Conservation (phyloP, 176 grass and related monocot species). For the Cocos nucifera region DNA sequence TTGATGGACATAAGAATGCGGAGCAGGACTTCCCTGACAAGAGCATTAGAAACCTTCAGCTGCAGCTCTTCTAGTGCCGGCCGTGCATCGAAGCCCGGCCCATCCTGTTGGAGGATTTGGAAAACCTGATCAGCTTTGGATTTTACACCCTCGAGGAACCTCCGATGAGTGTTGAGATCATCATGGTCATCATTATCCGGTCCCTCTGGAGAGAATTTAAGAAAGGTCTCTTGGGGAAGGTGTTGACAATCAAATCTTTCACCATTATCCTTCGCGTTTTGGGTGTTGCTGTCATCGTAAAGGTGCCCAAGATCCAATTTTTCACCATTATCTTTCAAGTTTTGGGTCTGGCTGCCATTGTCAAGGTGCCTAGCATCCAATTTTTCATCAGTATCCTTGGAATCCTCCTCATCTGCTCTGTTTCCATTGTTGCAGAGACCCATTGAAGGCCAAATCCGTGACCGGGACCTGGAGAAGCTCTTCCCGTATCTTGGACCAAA, state of each 20-base stretch:
- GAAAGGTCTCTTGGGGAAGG: conserved; percentile 39
- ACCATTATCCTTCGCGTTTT: neutral
- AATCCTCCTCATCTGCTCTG: neutral
- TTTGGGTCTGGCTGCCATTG: no score
- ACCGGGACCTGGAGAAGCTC: conserved; percentile 17
- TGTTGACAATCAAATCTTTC: conserved; percentile 20
- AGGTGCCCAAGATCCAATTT: neutral
- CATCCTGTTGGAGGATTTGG: conserved; percentile 68
- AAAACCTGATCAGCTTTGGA: conserved; percentile 42
- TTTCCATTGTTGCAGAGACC: conserved; percentile 20
- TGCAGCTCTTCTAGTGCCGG: conserved; percentile 72
- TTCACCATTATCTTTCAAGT: no score
- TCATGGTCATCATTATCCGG: neutral
- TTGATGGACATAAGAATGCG: conserved; percentile 44
- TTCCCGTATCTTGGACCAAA: conserved; percentile 12
- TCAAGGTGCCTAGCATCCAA: neutral
- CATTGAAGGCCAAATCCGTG: conserved; percentile 28
- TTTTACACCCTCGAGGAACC: conserved; percentile 21
- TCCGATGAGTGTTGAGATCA: conserved; percentile 9
- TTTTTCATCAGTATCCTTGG: conserved; percentile 10
- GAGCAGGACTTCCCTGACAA: conserved; percentile 63
- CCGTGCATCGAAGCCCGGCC: conserved; percentile 55
- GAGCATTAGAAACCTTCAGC: conserved; percentile 32
- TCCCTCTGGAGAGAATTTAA: conserved; percentile 37
- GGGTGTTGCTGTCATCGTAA: no score